Base-by-base conservation (phyloP, 768 basidiomycete genomes). In the Pleurotus salmoneostramineus region DNA sequence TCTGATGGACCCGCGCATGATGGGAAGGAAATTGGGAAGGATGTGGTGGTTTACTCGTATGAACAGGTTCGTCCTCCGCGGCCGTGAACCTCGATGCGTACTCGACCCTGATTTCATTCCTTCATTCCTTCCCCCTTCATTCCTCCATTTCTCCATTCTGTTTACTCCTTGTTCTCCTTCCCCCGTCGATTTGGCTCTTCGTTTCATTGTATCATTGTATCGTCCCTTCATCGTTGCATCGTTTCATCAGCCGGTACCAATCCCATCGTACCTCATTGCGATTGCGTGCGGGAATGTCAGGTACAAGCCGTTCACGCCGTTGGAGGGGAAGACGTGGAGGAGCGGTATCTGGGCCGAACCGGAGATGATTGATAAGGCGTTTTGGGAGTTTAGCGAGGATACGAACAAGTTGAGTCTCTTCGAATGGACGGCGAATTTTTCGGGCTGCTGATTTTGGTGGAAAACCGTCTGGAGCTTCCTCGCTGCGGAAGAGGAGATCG, bases 271-370 rank as follows among this genome's bases (percentile, higher is more conserved):
- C 68, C 77, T 98, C n/a, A 79, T 98, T 50, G 96, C 96, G 2
- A 88, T 98, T 55, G 95, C 95, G 0, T 80, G 83, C 0, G 95
- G 95, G 0, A 88, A 96, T 66, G 72, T 97, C 2, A 79, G 76
- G 17, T 95, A 95, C 71, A 83, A 77, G 8, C 65, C 83, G 0
- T 93, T 95, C 67, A 72, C 80, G 3, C 71, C 74, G 34, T 71
- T 80, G 7, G 70, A 81, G 36, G 89, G 85, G 14, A 87, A 82
- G 62, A 66, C 76, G n/a, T 93, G 96, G 91, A 85, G 74, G 12
- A 86, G 79, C 11, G 95, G 95, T 1, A 81, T 95, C 4, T 98
- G 95, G 95, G 85, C 93, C 1, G 94, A 98, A 72, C 94, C 94
- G 0, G 85, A 88, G 63, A 68, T 88, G 33, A 81, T 97, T 59